Evolutionary conservation across 2,329 filamentous ascomycete species (phyloP).

Genomic region (Talaromyces marneffei): DNA sequence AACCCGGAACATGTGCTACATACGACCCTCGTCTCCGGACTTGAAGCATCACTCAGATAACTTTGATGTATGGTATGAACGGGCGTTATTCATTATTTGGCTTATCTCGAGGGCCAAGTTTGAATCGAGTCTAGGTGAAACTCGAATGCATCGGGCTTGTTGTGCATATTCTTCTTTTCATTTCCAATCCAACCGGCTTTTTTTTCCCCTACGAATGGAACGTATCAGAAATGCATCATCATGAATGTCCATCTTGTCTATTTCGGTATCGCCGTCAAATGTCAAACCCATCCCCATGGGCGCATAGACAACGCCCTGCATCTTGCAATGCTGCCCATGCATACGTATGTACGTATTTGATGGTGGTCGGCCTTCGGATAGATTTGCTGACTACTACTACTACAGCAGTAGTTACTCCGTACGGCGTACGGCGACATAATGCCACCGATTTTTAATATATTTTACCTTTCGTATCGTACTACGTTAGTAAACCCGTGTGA

Average conservation of each 20-base stretch:
- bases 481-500: neutral
- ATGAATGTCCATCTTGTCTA: neutral
- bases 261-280: neutral
- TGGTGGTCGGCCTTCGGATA: conserved; percentile 2
- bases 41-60: neutral
- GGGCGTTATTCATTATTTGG: neutral
- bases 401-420: neutral
- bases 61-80: too few relatives aligned
- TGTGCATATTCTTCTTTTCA: neutral
- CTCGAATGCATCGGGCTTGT: neutral
- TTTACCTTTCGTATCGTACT: neutral
- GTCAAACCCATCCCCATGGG: neutral
- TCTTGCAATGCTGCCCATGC: neutral
- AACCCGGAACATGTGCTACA: neutral
- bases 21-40: neutral
- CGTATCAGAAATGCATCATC: neutral
- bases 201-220: neutral
- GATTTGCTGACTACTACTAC: neutral
- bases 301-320: neutral
- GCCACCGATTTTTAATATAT: neutral
- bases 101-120: neutral
- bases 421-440: neutral
- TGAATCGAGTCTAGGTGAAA: neutral
- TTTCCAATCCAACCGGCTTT: neutral
- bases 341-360: neutral